A percentile compares a stretch with the other conserved stretches of the same genome.
phyloP scores from a whole-genome alignment of 2,329 filamentous ascomycete species.

The Cryphonectria nitschkei region DNA sequence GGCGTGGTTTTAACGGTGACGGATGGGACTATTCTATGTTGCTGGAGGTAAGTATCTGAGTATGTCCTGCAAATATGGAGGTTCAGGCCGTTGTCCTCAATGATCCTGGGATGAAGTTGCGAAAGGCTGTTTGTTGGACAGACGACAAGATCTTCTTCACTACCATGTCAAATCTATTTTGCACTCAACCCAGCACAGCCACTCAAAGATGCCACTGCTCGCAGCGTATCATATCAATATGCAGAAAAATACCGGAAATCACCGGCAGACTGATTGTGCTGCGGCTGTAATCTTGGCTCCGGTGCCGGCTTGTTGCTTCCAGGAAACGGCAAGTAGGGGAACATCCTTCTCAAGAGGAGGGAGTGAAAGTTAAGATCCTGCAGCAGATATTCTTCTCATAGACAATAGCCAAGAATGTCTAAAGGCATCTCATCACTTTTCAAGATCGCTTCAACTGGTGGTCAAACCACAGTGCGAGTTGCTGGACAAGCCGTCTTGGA shows the following conservation, averaged over 20 bases:
- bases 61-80: background rate
- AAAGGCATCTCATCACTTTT: background rate
- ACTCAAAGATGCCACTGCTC: background rate
- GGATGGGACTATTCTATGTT: too few species aligned
- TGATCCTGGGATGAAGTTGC: background rate
- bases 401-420: too few species aligned
- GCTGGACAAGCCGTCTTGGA: background rate
- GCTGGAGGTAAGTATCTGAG: background rate
- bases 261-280: constrained; percentile 6
- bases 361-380: background rate
- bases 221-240: background rate
- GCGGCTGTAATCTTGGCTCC: background rate
- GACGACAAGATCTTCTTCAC: background rate
- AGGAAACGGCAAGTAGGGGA: background rate
- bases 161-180: background rate
- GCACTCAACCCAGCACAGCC: background rate
- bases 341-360: background rate
- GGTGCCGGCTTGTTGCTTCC: background rate
- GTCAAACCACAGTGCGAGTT: background rate
- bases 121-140: background rate
- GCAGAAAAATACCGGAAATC: constrained; percentile 2
- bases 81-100: background rate
- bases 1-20: constrained; percentile 29
- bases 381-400: background rate
- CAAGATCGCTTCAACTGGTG: background rate